phyloP scores from a whole-genome alignment of 2,329 filamentous ascomycete genomes.

The Aspergillus pseudoglaucus region DNA sequence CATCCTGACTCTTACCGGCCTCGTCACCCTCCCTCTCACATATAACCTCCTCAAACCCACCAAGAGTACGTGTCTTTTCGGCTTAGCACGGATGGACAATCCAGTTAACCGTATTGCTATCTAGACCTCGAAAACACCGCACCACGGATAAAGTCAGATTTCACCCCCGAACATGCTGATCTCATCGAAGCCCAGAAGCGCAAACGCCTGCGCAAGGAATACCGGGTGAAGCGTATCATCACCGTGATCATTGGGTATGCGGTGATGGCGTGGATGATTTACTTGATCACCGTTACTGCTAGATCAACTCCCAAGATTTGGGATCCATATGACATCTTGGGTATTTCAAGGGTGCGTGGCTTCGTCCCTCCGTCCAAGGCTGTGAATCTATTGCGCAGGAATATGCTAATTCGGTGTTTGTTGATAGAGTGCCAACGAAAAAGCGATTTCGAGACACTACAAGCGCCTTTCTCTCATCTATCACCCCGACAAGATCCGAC shows the following conservation, averaged over 20 bases:
- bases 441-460: constrained; percentile 87
- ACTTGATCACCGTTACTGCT: constrained; percentile 77
- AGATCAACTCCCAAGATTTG: constrained; percentile 69
- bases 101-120: constrained; percentile 7
- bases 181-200: constrained; percentile 75
- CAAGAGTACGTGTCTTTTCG: constrained; percentile 46
- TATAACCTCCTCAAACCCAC: constrained; percentile 78
- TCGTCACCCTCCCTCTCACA: constrained; percentile 84
- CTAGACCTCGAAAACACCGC: constrained; percentile 69
- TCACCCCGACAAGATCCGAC: constrained; percentile 88
- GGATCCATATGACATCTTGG: constrained; percentile 95
- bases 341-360: constrained; percentile 65
- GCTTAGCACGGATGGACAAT: background rate
- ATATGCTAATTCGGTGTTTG: background rate
- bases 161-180: constrained; percentile 73
- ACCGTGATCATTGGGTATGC: constrained; percentile 72
- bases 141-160: constrained; percentile 73
- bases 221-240: constrained; percentile 76
- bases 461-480: constrained; percentile 75
- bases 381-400: background rate
- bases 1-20: constrained; percentile 79
- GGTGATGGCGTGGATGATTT: constrained; percentile 82
- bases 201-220: constrained; percentile 83
- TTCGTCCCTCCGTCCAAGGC: background rate
- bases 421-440: constrained; percentile 68